A percentile compares a stretch with the other conserved stretches of the same genome.
phyloP scores from a whole-genome alignment of 352 stramenopile species.

The Achlya hypogyna region DNA sequence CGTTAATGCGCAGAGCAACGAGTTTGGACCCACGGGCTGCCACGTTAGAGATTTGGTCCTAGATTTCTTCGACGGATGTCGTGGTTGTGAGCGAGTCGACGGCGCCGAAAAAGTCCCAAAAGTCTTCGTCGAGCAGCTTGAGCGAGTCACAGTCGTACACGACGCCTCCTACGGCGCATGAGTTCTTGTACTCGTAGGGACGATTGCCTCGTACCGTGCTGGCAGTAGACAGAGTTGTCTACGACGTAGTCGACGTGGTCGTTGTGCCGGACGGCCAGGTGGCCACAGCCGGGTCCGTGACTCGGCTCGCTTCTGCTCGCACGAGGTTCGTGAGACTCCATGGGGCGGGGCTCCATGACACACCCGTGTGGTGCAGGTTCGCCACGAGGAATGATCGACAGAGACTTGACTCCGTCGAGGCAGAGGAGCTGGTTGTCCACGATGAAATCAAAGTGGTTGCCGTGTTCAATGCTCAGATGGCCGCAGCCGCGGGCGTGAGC shows the following conservation, averaged over 20 bases:
- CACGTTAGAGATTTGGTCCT: no score
- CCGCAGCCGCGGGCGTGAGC: conserved; percentile 42
- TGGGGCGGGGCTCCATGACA: no score
- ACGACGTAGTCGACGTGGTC: conserved; percentile 81
- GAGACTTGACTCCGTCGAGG: conserved; percentile 45
- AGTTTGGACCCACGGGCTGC: no score
- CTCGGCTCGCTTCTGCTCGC: conserved; percentile 24
- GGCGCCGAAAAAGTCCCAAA: conserved; percentile 75
- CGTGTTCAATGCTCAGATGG: conserved; percentile 67
- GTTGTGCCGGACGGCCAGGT: conserved; percentile 59
- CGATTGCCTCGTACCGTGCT: conserved; percentile 35
- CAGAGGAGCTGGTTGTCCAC: conserved; percentile 77
- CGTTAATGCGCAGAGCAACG: no score
- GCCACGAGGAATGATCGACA: conserved; percentile 25
- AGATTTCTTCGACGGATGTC: not conserved
- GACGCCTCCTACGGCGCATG: not conserved
- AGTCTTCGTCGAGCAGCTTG: conserved; percentile 49
- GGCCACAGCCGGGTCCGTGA: conserved; percentile 57
- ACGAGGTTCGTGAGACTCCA: not conserved
- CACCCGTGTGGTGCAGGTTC: not conserved
- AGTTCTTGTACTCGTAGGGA: not conserved
- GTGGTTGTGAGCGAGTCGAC: conserved; percentile 11
- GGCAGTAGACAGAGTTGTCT: conserved; percentile 69
- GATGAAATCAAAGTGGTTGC: conserved; percentile 71
- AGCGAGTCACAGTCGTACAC: conserved; percentile 44